Evolutionary conservation across 345 rosid species (phyloP).

Genomic region (Populus euphratica): DNA sequence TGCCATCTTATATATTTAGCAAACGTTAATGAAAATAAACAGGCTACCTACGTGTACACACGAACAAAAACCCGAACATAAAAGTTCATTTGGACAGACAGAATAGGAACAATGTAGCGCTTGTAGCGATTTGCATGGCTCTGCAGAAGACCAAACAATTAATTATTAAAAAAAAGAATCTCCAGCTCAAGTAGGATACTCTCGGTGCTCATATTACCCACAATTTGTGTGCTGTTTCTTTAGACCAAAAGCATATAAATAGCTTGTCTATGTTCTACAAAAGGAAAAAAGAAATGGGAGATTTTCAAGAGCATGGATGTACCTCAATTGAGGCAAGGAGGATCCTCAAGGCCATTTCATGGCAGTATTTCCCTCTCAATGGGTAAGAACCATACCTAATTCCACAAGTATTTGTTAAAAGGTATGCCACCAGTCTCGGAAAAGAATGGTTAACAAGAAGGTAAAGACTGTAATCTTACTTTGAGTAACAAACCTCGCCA

Average conservation of each 20-base stretch:
- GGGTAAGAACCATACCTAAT: conserved; percentile 93
- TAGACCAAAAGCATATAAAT: background rate
- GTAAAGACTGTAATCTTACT: conserved; percentile 55
- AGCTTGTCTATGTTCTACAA: background rate
- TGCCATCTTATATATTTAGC: background rate
- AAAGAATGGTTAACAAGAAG: conserved; percentile 9
- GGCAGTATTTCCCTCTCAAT: conserved; percentile 91
- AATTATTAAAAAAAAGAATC: background rate
- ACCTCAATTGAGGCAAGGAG: conserved; percentile 97
- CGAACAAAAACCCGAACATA: conserved; percentile 96
- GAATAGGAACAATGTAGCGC: conserved; percentile 91
- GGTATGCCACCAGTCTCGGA: conserved; percentile 11
- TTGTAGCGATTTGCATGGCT: conserved; percentile 99
- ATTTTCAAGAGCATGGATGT: conserved; percentile 6
- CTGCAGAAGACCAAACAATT: conserved; percentile 37
- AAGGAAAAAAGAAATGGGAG: background rate
- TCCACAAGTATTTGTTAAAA: conserved; percentile 20
- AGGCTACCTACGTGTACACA: conserved; percentile 69
- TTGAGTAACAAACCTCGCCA: conserved; percentile 99
- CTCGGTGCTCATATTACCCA: background rate
- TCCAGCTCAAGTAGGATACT: background rate
- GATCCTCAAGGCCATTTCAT: conserved; percentile 98
- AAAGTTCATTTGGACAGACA: conserved; percentile 94
- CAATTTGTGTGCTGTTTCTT: background rate
- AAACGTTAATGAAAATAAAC: conserved; percentile 1